phyloP scores from a whole-genome alignment of 2,329 filamentous ascomycete genomes.

The Pseudovirgaria hyperparasitica region DNA sequence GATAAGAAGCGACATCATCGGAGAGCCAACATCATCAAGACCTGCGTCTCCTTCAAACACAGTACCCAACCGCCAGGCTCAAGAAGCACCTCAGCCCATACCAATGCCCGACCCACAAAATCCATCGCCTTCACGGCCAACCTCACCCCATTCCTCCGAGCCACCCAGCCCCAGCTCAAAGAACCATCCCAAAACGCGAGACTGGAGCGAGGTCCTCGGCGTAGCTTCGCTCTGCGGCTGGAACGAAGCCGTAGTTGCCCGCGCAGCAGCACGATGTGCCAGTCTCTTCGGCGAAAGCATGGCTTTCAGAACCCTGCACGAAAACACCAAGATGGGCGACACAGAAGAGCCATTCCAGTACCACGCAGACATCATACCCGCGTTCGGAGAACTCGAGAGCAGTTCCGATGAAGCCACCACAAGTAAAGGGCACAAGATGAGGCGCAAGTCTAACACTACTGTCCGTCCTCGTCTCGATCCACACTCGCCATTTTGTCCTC shows the following conservation, averaged over 20 bases:
- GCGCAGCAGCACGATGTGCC: slow-evolving; percentile 62
- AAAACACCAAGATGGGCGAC: slow-evolving; percentile 17
- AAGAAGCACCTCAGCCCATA: slow-evolving; percentile 5
- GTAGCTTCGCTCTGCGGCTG: slow-evolving; percentile 66
- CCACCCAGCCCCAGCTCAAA: background rate
- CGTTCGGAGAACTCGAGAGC: slow-evolving; percentile 4
- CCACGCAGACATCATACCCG: slow-evolving; percentile 17
- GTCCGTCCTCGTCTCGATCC: slow-evolving; percentile 17
- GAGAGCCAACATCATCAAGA: background rate
- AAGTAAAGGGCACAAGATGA: slow-evolving; percentile 1
- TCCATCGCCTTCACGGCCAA: slow-evolving; percentile 8
- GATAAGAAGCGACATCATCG: background rate
- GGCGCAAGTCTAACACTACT: background rate
- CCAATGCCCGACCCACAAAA: slow-evolving; percentile 6
- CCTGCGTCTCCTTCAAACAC: slow-evolving; percentile 2
- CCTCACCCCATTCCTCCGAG: slow-evolving; percentile 9
- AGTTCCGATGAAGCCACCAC: slow-evolving; percentile 1
- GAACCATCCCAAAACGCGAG: slow-evolving; percentile 33
- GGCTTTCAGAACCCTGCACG: slow-evolving; percentile 44
- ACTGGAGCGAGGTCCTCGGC: slow-evolving; percentile 79
- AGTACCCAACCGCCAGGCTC: slow-evolving; percentile 6
- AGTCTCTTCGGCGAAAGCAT: slow-evolving; percentile 63
- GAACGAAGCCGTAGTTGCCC: slow-evolving; percentile 47
- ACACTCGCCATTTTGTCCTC: slow-evolving; percentile 18
- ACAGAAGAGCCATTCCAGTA: slow-evolving; percentile 21